Evolutionary conservation across 305 asterid species (phyloP), one percentile per base, ranked within the genome.

Genomic region (Rubia balearica): DNA sequence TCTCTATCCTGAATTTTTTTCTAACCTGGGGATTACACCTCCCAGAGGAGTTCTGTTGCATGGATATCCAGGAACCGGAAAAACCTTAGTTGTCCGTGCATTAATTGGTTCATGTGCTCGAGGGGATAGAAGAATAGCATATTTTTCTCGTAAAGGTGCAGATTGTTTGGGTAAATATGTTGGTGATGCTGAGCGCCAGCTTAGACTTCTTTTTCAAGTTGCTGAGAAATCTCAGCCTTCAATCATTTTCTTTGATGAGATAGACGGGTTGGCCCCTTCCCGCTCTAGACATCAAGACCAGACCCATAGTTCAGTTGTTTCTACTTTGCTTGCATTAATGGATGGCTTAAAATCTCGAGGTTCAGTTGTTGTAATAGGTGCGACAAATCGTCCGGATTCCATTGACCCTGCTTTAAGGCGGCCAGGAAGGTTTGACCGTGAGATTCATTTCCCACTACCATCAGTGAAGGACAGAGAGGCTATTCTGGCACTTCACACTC

Each of bases 201-300:
- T 94, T 13, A 85, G 98, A 78, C 98, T 94, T 82, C 76, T 94
- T 68, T 94, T 94, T 79, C 98, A 94, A 79, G 99, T 87, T 64
- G 99, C 99, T 7, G 99, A 94, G 85, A 94, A 88, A 83, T 88
- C 97, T 80, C 99, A 94, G 76, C 99, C 99, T 62, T 94, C 99
- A 75, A 92, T 94, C 70, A 94, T 94, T 71, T 89, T 94, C 87
- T 94, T 94, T 51, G 99, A 94, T 74, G 99, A 94, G 86, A 94
- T 94, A 78, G 99, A 94, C 77, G 99, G 99, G 66, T 88, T 94
- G 85, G 99, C 99, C 70, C 99, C 99, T 76, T 88, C 86, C 67
- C 98, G 99, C 76, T 80, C 88, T 61, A 88, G 87, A 82, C 91
- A 83, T 79, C 97, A 88, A 83, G 98, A 94, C 80, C 99, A 94